Base-by-base conservation (phyloP, 1,284 basidiomycete genomes). In the Athelia sp. region DNA sequence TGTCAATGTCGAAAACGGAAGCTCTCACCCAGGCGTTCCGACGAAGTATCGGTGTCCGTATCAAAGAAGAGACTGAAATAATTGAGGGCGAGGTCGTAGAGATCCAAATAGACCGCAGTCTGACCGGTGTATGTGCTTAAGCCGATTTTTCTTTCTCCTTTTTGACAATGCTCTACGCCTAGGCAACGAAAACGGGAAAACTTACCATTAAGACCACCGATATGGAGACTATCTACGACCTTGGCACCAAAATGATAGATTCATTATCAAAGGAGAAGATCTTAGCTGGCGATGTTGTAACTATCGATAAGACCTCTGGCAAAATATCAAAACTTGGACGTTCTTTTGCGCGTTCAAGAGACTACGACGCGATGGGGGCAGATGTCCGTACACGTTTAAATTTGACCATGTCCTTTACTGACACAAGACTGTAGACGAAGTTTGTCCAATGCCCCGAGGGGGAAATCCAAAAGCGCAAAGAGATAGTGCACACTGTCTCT, bases 161-260 rank as follows among this genome's bases (percentile, higher is more conserved):
- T 32, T 46, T 50, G 31, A 51, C 26, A 29, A 29, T 4, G 6
- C 40, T 38, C 29, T 48, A 49, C 42, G 13, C 26, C 43, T 59
- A 95, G 92, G 93, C 95, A 0, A 98, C 95, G 14, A 99, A 98
- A 74, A 98, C 96, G 1, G 96, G 97, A 6, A 96, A 98, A 66
- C 71, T 99, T 52, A 98, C 96, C 0, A 90, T 99, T 63, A 99
- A 99, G 71, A 98, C 94, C 10, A 98, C 95, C 3, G 96, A 99
- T 68, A 99, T 99, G 96, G 96, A 99, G 74, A 99, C 96, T 14
- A 92, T 99, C 38, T 99, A 99, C 66, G 97, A 99, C 69, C 80
- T 99, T 17, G 97, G 97, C 9, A 94, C 88, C 51, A 99, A 99
- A 78, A 99, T 99, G 97, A 98, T 99, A 53, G 96, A 99, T 62